phyloP scores from a whole-genome alignment of 352 stramenopile genomes.

The Globisporangium perplexum region DNA sequence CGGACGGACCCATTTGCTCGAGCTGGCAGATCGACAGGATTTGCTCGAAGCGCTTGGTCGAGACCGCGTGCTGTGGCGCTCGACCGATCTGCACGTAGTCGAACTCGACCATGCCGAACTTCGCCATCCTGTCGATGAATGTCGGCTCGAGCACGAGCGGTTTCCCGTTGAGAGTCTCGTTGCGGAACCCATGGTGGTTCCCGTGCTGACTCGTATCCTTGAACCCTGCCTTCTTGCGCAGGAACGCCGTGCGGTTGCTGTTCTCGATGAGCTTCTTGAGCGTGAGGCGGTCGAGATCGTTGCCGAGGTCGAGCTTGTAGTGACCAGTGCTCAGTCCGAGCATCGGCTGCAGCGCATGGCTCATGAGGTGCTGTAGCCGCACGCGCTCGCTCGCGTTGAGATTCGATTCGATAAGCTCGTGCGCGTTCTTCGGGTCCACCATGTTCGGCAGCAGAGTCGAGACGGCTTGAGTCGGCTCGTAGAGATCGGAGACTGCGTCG shows the following conservation, averaged over 20 bases:
- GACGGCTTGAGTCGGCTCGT: conserved; percentile 59
- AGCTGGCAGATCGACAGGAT: conserved; percentile 54
- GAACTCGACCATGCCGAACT: conserved; percentile 70
- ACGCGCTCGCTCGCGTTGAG: conserved; percentile 37
- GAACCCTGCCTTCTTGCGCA: conserved; percentile 52
- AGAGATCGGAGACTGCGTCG: conserved; percentile 55
- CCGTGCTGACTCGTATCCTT: conserved; percentile 72
- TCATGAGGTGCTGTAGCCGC: conserved; percentile 66
- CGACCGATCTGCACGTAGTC: conserved; percentile 66
- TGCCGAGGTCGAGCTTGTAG: conserved; percentile 64
- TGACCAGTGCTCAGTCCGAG: conserved; percentile 54
- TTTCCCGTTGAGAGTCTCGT: conserved; percentile 70
- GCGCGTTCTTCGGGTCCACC: conserved; percentile 58
- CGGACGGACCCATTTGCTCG: conserved; percentile 32
- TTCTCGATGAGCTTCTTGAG: conserved; percentile 76
- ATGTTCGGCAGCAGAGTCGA: conserved; percentile 65
- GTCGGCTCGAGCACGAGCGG: conserved; percentile 36
- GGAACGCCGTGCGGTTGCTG: conserved; percentile 66
- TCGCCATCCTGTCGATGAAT: conserved; percentile 61
- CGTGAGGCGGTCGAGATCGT: conserved; percentile 56
- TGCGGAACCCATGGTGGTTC: conserved; percentile 75
- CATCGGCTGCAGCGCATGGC: conserved; percentile 50
- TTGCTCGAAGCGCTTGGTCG: conserved; percentile 60
- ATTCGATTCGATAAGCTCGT: conserved; percentile 61
- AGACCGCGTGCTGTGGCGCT: conserved; percentile 31